Evolutionary conservation across 140 eudicot species (phyloP), one percentile per base, ranked within the genome.

Genomic region (Oenanthe javanica): DNA sequence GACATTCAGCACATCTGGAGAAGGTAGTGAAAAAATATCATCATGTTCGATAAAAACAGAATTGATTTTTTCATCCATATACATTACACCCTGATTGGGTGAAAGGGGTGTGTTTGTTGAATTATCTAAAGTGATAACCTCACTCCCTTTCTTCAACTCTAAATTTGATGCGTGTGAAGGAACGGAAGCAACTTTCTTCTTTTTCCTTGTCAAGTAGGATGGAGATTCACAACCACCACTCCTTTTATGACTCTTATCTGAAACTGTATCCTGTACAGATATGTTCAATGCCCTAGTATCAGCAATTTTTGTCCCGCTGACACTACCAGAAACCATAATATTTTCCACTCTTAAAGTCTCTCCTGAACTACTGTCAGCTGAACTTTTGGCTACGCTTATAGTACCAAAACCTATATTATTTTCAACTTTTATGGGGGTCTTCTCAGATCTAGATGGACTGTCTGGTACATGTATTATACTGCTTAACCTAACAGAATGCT

Each of bases 151-250:
- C 79, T 73, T 78, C 69, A 73, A 42, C 83, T 76, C 84, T 36
- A 80, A 79, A 75, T 77, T 70, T 52, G 87, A 79, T 42, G 77
- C 83, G 54, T 18, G 19, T 15, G 84, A 74, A 78, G 69, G 74
- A 79, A 79, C 57, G 15, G 47, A 83, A 52, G n/a, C 52, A 45
- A 75, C 63, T 77, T 80, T 83, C 85, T 84, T 92, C 85, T 81
- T 94, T 88, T 90, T 92, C 86, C 85, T 90, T 79, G 81, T 79
- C 86, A 81, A 79, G 84, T 59, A 81, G 1, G 88, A 73, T 63
- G 84, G 72, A 46, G 83, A 80, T 80, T 79, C 82, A 79, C 74
- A 46, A 61, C 80, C 77, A n/a, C 72, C 85, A 48, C 59, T 82
- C 23, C 42, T 64, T 59, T 79, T 80, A 77, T 50, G 84, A 78